Base-by-base conservation (phyloP, 1,139 yeast genomes). In the Kluyveromyces sp. region DNA sequence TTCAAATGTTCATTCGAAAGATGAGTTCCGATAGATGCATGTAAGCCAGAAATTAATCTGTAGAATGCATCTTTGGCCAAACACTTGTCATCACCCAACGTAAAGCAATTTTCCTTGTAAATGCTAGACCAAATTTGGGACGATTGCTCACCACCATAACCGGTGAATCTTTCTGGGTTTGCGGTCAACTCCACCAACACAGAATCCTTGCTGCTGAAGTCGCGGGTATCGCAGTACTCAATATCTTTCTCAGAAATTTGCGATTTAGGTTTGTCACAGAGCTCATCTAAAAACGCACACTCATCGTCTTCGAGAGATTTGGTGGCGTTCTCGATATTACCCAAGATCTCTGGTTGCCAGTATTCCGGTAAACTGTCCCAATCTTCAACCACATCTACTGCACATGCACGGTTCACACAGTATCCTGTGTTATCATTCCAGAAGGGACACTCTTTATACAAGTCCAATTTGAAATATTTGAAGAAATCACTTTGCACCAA, bases 131-230 rank as follows among this genome's bases (percentile, higher is more conserved):
- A 94, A 45, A 94, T 87, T 62, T 84, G 90, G 55, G 83, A 80
- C 27, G 96, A 88, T 60, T 92, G 96, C 46, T 82, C 78, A 33
- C 98, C 98, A 39, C 90, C 85, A 63, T 94, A 94, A 0, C 98
- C 98, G 1, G 98, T 94, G 68, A 87, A 94, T 59, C 98, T 74
- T 67, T 94, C 99, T 1, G 96, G 97, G 60, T 94, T 94, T 48
- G 85, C 87, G 28, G 83, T 73, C 49, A 94, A 74, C 59, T 90
- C 88, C 29, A 92, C 95, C 59, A 83, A 84, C 3, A 88, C 97
- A 47, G 96, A 81, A 37, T 63, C 61, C 50, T 61, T 65, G 54
- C 60, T 68, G 28, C 52, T 53, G 47, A 60, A 65, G 45, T 66
- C 71, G 38, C 66, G 67, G 37, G 72, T 61, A 53, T 74, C 79